A percentile compares a stretch with the other conserved stretches of the same genome.
Conservation (phyloP, 2,329 filamentous ascomycete species). For the Colletotrichum ledebouriae region DNA sequence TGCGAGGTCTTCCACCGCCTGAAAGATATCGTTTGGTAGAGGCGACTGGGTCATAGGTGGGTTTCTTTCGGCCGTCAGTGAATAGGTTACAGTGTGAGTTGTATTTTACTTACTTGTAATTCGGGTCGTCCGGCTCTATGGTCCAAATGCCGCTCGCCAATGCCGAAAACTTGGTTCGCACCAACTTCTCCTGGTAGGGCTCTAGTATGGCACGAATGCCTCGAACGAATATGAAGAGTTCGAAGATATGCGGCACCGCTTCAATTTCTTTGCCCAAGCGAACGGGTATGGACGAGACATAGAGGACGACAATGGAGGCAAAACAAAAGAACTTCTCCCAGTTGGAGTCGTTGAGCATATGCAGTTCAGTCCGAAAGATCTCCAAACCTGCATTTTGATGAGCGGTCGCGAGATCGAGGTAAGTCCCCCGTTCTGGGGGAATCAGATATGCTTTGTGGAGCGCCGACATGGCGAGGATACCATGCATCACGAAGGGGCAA, state of each 20-base stretch:
- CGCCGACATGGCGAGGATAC: constrained; percentile 49
- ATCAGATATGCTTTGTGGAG: constrained; percentile 50
- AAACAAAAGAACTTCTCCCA: constrained; percentile 56
- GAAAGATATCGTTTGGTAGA: constrained; percentile 18
- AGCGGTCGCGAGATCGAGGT: constrained; percentile 48
- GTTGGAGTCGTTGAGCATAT: constrained; percentile 41
- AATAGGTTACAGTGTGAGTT: too few relatives aligned
- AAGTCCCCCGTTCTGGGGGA: constrained; percentile 45
- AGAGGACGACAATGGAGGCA: constrained; percentile 54
- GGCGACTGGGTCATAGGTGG: constrained; percentile 16
- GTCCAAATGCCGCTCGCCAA: constrained; percentile 18
- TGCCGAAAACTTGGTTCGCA: constrained; percentile 8
- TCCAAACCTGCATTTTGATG: constrained; percentile 50
- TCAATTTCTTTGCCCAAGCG: neutral
- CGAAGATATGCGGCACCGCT: neutral
- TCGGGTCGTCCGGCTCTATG: neutral
- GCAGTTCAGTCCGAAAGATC: constrained; percentile 46
- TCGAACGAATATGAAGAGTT: constrained; percentile 33
- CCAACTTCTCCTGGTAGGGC: neutral
- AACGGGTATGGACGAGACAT: constrained; percentile 38
- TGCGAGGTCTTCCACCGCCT: constrained; percentile 15
- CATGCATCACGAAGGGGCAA: constrained; percentile 49
- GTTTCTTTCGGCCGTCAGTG: neutral
- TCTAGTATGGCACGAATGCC: constrained; percentile 25
- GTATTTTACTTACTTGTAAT: constrained; percentile 13